Evolutionary conservation across 768 basidiomycete species (phyloP).

Genomic region (Cystobasidiopsis lactophilus): DNA sequence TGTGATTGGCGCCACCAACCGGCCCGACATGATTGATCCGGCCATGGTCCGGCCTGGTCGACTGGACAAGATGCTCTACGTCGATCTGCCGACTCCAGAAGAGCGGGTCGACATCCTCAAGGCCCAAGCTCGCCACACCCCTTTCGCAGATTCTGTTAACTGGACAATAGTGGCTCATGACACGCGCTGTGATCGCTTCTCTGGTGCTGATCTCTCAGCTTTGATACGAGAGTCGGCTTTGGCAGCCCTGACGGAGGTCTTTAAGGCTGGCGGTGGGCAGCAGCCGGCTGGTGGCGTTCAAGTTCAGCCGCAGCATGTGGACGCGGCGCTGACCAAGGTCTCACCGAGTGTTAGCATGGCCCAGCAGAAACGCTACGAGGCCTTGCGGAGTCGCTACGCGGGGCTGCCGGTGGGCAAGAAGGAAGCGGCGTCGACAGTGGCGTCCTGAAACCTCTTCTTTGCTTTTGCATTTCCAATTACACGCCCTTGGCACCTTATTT

Average conservation of each 20-base stretch:
- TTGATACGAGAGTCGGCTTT: constrained; percentile 72
- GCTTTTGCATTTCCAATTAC: no score
- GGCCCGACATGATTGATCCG: constrained; percentile 86
- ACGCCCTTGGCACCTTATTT: no score
- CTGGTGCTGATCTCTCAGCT: constrained; percentile 82
- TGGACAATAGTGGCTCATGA: constrained; percentile 42
- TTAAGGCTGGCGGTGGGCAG: constrained; percentile 14
- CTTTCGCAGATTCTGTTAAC: constrained; percentile 35
- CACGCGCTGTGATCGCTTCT: constrained; percentile 56
- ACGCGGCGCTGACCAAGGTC: constrained; percentile 51
- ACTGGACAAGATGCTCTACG: constrained; percentile 87
- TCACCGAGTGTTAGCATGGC: constrained; percentile 59
- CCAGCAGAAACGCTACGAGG: constrained; percentile 65
- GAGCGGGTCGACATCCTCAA: constrained; percentile 66
- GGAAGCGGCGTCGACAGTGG: no score
- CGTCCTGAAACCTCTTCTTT: no score
- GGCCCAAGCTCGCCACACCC: constrained; percentile 58
- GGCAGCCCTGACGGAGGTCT: constrained; percentile 14
- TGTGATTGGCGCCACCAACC: constrained; percentile 86
- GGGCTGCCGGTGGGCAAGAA: constrained; percentile 33
- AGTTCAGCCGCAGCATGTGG: constrained; percentile 49
- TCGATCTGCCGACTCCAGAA: constrained; percentile 75
- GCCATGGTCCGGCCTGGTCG: constrained; percentile 70
- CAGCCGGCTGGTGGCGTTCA: constrained; percentile 25
- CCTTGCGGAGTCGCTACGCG: constrained; percentile 56